Percentiles rank a stretch among this genome's conserved stretches.
Evolutionary conservation across 345 rosid species (phyloP).

Genomic region (Turnera subulata): DNA sequence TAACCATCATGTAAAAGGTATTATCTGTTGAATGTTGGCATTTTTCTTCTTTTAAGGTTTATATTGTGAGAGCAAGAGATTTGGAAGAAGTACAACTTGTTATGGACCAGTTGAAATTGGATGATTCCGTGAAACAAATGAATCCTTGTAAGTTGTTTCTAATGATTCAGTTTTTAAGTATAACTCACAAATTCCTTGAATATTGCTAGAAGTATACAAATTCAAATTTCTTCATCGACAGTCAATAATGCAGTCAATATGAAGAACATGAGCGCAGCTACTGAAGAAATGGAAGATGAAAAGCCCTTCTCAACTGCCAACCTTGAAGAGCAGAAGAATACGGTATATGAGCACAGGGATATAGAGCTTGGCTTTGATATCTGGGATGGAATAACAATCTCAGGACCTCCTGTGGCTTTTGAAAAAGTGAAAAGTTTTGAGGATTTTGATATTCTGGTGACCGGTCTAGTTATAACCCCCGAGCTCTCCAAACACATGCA

Average conservation of each 20-base stretch:
- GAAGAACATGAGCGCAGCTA: neutral
- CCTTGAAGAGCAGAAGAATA: constrained; percentile 7
- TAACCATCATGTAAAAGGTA: no score
- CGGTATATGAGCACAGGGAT: constrained; percentile 21
- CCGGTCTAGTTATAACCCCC: constrained; percentile 34
- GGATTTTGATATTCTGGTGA: constrained; percentile 28
- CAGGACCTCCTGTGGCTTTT: constrained; percentile 24
- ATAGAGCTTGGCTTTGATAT: constrained; percentile 19
- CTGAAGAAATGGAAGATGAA: constrained; percentile 16
- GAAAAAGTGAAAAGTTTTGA: constrained; percentile 33
- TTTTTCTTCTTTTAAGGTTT: constrained; percentile 31
- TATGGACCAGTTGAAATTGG: neutral
- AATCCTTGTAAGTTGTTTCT: neutral
- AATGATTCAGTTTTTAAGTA: neutral
- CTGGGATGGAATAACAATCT: constrained; percentile 25
- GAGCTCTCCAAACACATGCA: constrained; percentile 29
- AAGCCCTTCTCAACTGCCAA: constrained; percentile 6
- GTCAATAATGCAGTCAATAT: neutral
- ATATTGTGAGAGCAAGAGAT: constrained; percentile 36
- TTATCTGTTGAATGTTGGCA: no score
- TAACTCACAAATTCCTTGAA: neutral
- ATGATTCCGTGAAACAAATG: neutral
- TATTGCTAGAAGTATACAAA: neutral
- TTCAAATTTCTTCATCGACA: neutral
- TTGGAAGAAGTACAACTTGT: constrained; percentile 5